Base-by-base conservation (phyloP, 1,139 yeast genomes). In the Saccharomyces pastorianus region DNA sequence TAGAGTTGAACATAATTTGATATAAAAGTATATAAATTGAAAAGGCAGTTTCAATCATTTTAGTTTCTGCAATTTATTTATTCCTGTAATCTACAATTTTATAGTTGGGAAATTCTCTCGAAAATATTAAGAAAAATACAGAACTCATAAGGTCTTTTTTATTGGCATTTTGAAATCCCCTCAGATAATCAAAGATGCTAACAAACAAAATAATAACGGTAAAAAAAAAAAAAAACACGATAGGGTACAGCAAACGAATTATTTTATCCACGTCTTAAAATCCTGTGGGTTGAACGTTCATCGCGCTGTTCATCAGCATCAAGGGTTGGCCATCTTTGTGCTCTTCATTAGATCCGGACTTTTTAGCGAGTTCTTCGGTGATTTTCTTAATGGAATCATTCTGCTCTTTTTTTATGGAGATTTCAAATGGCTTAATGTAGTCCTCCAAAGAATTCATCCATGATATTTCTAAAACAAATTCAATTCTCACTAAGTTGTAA, bases 351-450 rank as follows among this genome's bases (percentile, higher is more conserved):
- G 75, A 73, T 47, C 74, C 78, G n/a, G 77, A 74, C 59, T 76
- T 77, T 61, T 80, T 86, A 58, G 82, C 79, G 56, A 78, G 80
- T 71, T 83, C 96, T 56, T 74, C 76, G 62, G 86, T 79, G 53
- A 90, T 77, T 68, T 80, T 87, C 61, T 80, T 76, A 61, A 91
- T 71, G 58, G 79, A 77, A 63, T 80, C 81, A 63, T 81, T 82
- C 72, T 88, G 91, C 71, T 91, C 97, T 64, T 84, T 83, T 64
- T 83, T 80, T 63, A 85, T 73, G 20, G 96, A 86, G 67, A 95
- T 90, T 71, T 84, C 85, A 72, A 89, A 95, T 53, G 99, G 99
- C 77, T 87, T 91, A 62, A 88, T 84, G 75, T 85, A 89, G 64
- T 80, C 82, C 67, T 82, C 84, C 72, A 93, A 82, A 60, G 82